phyloP scores from a whole-genome alignment of 2,329 filamentous ascomycete genomes.

The Camillea tinctor region DNA sequence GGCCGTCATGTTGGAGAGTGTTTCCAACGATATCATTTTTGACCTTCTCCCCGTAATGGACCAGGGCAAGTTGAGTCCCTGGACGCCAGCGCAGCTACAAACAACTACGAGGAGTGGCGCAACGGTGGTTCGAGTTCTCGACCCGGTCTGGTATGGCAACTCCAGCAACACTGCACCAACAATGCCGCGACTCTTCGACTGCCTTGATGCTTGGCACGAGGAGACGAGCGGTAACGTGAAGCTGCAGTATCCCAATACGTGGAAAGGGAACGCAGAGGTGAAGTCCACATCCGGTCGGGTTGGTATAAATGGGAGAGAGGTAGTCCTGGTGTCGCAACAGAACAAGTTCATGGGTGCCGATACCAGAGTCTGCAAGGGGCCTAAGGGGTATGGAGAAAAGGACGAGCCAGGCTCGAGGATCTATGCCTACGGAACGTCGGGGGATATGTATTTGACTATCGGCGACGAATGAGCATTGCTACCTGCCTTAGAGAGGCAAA shows the following conservation, averaged over 20 bases:
- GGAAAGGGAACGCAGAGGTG: conserved; percentile 46
- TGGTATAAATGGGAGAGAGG: too few relatives aligned
- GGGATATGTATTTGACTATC: conserved; percentile 8
- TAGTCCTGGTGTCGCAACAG: too few relatives aligned
- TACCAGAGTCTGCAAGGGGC: too few relatives aligned
- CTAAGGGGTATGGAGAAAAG: too few relatives aligned
- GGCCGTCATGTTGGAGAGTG: conserved; percentile 35
- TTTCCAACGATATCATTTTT: conserved; percentile 41
- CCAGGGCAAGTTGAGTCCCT: conserved; percentile 14
- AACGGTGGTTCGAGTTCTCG: conserved; percentile 39
- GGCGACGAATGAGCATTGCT: conserved; percentile 3
- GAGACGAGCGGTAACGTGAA: conserved; percentile 42
- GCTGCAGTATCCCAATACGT: conserved; percentile 45
- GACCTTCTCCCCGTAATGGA: conserved; percentile 45
- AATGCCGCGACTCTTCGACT: conserved; percentile 26
- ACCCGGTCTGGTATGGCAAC: conserved; percentile 43
- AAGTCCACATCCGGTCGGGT: conserved; percentile 27
- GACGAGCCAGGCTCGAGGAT: too few relatives aligned
- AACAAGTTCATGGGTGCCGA: too few relatives aligned
- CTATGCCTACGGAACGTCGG: neutral
- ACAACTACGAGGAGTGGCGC: conserved; percentile 46
- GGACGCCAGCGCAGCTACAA: conserved; percentile 31
- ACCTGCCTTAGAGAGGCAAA: conserved; percentile 1
- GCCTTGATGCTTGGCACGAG: conserved; percentile 40
- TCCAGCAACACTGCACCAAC: conserved; percentile 2